A percentile compares a stretch with the other conserved stretches of the same genome.
Evolutionary conservation across 2,329 filamentous ascomycete genomes (phyloP).

Genomic region (Diaporthe citrichinensis): DNA sequence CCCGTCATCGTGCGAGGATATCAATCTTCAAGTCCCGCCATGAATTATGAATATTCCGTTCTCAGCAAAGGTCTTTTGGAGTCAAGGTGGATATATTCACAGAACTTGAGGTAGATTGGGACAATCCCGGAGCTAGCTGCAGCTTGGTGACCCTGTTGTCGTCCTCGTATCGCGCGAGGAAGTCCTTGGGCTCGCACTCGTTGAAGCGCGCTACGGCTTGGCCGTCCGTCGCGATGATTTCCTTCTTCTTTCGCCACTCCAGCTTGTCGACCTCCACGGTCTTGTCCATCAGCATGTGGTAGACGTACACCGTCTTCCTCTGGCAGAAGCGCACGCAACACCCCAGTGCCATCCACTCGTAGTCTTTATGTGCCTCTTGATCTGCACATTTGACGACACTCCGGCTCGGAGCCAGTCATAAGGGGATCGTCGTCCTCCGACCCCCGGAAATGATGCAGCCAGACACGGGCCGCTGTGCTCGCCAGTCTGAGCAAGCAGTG

Average conservation of each 20-base stretch:
- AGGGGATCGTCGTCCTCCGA: not conserved
- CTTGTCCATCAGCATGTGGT: slow-evolving; percentile 55
- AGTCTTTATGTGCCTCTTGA: no score
- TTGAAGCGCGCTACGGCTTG: slow-evolving; percentile 34
- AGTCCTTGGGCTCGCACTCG: slow-evolving; percentile 28
- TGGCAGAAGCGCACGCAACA: slow-evolving; percentile 58
- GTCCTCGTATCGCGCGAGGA: slow-evolving; percentile 31
- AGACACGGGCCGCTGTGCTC: not conserved
- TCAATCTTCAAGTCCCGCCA: no score
- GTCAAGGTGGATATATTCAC: no score
- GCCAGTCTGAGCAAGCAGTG: no score
- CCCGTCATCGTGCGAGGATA: no score
- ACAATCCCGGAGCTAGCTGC: not conserved
- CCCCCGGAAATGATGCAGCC: not conserved
- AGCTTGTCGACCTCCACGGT: slow-evolving; percentile 58
- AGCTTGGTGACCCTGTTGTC: not conserved
- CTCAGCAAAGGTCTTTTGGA: no score
- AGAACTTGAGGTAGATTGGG: no score
- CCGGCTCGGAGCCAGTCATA: not conserved
- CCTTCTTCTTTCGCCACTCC: slow-evolving; percentile 44
- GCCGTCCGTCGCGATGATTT: slow-evolving; percentile 22
- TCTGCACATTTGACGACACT: no score
- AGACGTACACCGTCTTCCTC: slow-evolving; percentile 53
- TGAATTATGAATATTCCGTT: no score
- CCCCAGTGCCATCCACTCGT: slow-evolving; percentile 55